Evolutionary conservation across 345 rosid genomes (phyloP).

Genomic region (Microcos paniculata): DNA sequence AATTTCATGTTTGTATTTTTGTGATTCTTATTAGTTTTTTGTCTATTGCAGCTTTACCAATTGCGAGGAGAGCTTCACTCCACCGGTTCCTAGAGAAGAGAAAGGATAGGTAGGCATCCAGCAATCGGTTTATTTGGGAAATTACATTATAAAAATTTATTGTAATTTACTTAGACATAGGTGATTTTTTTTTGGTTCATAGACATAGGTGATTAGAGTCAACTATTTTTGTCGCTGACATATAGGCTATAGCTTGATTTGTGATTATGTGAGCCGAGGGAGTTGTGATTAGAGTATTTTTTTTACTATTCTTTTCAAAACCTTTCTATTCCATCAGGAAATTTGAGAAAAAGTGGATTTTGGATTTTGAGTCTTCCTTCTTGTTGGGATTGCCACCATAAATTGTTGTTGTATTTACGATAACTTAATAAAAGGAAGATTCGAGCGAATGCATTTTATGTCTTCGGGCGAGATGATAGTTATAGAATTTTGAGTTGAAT

Average conservation of each 20-base stretch:
- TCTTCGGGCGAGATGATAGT: not conserved
- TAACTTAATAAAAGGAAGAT: not conserved
- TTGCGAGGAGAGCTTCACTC: conserved; percentile 91
- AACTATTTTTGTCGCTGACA: not conserved
- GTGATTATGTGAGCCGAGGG: not conserved
- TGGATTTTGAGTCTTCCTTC: not conserved
- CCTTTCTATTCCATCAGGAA: not conserved
- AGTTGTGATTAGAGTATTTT: not conserved
- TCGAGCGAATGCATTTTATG: not conserved
- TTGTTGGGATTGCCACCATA: not conserved
- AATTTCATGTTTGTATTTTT: not conserved
- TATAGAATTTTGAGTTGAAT: not conserved
- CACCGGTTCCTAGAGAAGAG: conserved; percentile 93
- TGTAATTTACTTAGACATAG: not conserved
- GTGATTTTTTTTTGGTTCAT: too few species aligned
- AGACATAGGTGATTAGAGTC: not conserved
- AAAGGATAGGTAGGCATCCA: conserved; percentile 70
- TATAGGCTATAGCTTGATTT: not conserved
- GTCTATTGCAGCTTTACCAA: conserved; percentile 68
- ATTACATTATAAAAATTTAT: not conserved
- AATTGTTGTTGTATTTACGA: not conserved
- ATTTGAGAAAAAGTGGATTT: not conserved
- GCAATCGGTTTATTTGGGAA: not conserved
- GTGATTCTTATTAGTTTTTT: conserved; percentile 1
- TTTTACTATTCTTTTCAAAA: not conserved